Conservation (phyloP, 2,329 filamentous ascomycete genomes). For the Colletotrichum sp. region DNA sequence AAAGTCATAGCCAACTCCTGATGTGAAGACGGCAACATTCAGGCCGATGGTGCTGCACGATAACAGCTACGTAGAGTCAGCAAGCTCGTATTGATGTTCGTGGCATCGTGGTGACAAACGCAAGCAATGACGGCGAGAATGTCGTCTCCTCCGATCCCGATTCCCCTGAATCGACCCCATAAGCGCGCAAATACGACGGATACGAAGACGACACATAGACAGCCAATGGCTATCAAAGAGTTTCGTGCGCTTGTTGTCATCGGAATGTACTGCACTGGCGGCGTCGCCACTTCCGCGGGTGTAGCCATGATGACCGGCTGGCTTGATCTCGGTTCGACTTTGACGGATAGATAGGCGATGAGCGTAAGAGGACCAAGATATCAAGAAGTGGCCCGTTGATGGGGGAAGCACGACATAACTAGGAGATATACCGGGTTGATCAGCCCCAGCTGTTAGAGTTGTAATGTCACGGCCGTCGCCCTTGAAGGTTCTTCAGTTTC, state of each 20-base stretch:
- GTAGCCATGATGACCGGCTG: neutral
- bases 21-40: constrained; percentile 14
- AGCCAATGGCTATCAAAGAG: constrained; percentile 15
- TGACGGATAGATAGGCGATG: neutral
- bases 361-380: neutral
- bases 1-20: constrained; percentile 24
- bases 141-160: constrained; percentile 20
- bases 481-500: neutral
- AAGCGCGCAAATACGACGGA: constrained; percentile 10
- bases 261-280: constrained; percentile 2
- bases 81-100: no score
- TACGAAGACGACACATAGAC: constrained; percentile 6
- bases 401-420: neutral
- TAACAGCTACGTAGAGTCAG: constrained; percentile 7
- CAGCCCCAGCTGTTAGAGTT: neutral
- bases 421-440: neutral
- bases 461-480: neutral
- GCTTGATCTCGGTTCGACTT: neutral
- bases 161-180: constrained; percentile 8
- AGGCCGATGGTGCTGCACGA: constrained; percentile 19
- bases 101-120: neutral
- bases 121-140: constrained; percentile 17
- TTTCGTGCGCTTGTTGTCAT: constrained; percentile 18
- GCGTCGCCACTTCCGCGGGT: neutral
- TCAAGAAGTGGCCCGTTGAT: neutral